Evolutionary conservation across 352 stramenopile genomes (phyloP).

Genomic region (Pythium rishiriense): DNA sequence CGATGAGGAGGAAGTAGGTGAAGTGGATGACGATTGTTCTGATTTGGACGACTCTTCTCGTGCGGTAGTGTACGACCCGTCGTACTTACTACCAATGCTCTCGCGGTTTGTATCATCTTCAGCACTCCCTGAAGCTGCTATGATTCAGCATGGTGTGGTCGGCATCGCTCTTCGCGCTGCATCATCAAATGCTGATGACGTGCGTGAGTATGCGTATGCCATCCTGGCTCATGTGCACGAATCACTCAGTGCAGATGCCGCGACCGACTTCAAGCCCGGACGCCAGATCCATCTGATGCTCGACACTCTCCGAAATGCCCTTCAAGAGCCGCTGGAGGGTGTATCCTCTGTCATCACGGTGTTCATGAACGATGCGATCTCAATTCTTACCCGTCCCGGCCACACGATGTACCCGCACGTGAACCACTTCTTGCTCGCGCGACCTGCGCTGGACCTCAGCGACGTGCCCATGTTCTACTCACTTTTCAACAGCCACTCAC

Average conservation of each 20-base stretch:
- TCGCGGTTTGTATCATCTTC: conserved; percentile 77
- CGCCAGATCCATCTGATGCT: conserved; percentile 81
- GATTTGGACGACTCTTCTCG: conserved; percentile 15
- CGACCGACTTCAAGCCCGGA: conserved; percentile 64
- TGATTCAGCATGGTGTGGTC: conserved; percentile 75
- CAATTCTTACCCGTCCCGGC: conserved; percentile 61
- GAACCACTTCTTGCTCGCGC: conserved; percentile 85
- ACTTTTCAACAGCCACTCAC: conserved; percentile 78
- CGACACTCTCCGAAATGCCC: conserved; percentile 70
- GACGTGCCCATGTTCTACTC: conserved; percentile 91
- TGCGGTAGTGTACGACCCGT: conserved; percentile 61
- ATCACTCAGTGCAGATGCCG: conserved; percentile 51
- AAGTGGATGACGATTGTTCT: conserved; percentile 26
- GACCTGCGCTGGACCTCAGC: conserved; percentile 68
- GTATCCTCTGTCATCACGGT: conserved; percentile 80
- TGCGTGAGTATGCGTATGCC: conserved; percentile 69
- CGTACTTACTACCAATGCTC: conserved; percentile 77
- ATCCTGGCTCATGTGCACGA: conserved; percentile 81
- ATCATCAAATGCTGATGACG: conserved; percentile 54
- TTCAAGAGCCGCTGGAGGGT: conserved; percentile 46
- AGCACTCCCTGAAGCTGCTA: conserved; percentile 46
- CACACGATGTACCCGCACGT: conserved; percentile 78
- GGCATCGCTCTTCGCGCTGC: conserved; percentile 69
- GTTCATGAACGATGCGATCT: conserved; percentile 79
- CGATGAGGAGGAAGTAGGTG: not conserved